Evolutionary conservation across 331 rosid species (phyloP), one percentile per base, ranked within the genome.

Genomic region (Rhamnella rubrinervis): DNA sequence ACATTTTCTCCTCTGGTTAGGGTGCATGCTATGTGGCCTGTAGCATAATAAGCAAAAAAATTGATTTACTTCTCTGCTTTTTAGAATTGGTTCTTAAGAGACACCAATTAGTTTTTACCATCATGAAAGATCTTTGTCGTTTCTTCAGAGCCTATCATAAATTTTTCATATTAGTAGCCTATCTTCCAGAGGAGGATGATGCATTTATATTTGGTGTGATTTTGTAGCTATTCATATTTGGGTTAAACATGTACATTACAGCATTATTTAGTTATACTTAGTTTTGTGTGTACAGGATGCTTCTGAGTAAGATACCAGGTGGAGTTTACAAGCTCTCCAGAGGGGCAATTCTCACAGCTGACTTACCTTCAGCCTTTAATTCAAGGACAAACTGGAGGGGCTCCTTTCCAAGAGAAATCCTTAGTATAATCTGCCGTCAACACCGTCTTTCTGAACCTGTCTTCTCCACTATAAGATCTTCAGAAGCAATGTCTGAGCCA

Each of bases 311-410:
- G 89, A 84, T 88, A 37, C 98, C 96, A 26, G 74, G 84, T 53
- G 98, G 98, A 28, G 64, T 89, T 81, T 93, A 91, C 77, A 93
- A 84, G 87, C 63, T 91, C 68, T 93, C 98, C 67, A 85, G 98
- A 80, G 97, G 77, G 71, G 96, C 87, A 37, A 78, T 87, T 70
- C 86, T 93, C 40, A 37, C 79, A 2, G 88, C 96, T 25, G 96
- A 93, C 75, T 71, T 93, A 79, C 97, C 98, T 71, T 85, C 67
- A 68, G 68, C 78, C 55, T 88, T 76, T 82, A 85, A 89, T 47
- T 62, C 96, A 20, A 88, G 79, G 70, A 73, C 87, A 78, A 91
- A 93, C 74, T 93, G 98, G 98, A 91, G 86, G 83, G 97, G 97
- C 60, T 81, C 86, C 61, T 77, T 84, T 40, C 98, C 98, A 65